Conservation (phyloP, 495 filamentous ascomycete genomes). For the Aspergillus coremiiformis region DNA sequence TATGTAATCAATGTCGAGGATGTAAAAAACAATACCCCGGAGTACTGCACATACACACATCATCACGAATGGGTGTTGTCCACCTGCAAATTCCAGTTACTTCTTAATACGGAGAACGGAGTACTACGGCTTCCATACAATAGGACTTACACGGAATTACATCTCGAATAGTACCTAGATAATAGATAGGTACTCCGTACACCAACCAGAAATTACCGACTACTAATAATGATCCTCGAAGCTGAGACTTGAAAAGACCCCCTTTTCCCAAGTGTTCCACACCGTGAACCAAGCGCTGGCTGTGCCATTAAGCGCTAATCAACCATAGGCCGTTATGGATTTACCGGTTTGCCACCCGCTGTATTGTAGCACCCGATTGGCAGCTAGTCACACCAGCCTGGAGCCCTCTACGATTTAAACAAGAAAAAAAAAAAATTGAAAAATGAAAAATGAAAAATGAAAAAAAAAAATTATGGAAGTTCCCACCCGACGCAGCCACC, state of each 20-base stretch:
- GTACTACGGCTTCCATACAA: no score
- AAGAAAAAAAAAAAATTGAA: background rate
- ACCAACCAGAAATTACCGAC: background rate
- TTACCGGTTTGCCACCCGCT: conserved; percentile 3
- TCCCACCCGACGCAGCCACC: background rate
- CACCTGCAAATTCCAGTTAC: no score
- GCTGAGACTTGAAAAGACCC: background rate
- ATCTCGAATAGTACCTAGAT: no score
- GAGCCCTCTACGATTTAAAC: background rate
- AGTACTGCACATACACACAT: no score
- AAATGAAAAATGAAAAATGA: no score
- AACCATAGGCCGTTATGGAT: background rate
- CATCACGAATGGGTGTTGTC: no score
- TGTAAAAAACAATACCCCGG: no score
- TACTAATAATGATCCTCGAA: background rate
- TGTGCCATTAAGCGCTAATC: background rate
- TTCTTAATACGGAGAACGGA: no score
- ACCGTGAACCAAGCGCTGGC: conserved; percentile 1
- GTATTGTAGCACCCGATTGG: background rate
- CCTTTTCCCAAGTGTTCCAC: background rate
- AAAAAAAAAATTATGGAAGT: background rate
- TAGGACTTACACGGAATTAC: no score
- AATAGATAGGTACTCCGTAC: no score
- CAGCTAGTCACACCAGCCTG: background rate
- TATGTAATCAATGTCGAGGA: no score